Base-by-base conservation (phyloP, 2,329 filamentous ascomycete genomes). In the Calonectria henricotiae region DNA sequence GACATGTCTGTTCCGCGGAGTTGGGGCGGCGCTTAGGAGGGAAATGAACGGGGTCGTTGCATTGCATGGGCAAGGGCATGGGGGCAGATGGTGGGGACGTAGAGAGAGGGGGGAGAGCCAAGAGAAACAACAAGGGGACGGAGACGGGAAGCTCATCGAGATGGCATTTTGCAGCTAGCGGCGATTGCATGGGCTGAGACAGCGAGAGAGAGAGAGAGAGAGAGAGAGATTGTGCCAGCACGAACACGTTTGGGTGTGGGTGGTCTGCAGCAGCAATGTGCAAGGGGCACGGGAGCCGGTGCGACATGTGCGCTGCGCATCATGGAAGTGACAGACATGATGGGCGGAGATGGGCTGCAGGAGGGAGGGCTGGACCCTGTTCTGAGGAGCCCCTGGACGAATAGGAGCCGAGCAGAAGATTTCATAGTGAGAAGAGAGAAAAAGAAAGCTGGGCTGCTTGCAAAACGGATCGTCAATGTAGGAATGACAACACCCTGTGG, bases 41-140 rank as follows among this genome's bases (percentile, higher is more conserved):
- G 74, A 73, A 77, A 77, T 77, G 75, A 71, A 78, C 71, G 74
- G 76, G 76, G 75, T 76, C 67, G 47, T 23, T 74, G 75, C 76
- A 77, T 75, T 73, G 75, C 75, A 77, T 76, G 58, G 30, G 25
- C 62, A 39, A 25, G 55, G 65, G 47, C 54, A 58, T 41, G 62
- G 41, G 35, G 23, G 49, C 27, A 30, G 32, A 37, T 41, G 51
- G 66, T 62, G 46, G 62, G 41, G 61, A 37, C 30, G 23, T 23
- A 35, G 12, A 35, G 20, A 30, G 30, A 43, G n/a, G 25, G 20
- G n/a, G 35, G 6, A 20, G 27, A 32, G n/a, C 8, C 11, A 5
- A 23, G 11, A 54, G 1, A 62, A 11, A n/a, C 8, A 23, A 27
- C 30, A 7, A 39, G n/a, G 17, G 23, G 62, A 30, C 32, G 32